Percentiles rank a stretch among this genome's conserved stretches.
Evolutionary conservation across 768 basidiomycete species (phyloP).

Genomic region (Clavaria fumosa): DNA sequence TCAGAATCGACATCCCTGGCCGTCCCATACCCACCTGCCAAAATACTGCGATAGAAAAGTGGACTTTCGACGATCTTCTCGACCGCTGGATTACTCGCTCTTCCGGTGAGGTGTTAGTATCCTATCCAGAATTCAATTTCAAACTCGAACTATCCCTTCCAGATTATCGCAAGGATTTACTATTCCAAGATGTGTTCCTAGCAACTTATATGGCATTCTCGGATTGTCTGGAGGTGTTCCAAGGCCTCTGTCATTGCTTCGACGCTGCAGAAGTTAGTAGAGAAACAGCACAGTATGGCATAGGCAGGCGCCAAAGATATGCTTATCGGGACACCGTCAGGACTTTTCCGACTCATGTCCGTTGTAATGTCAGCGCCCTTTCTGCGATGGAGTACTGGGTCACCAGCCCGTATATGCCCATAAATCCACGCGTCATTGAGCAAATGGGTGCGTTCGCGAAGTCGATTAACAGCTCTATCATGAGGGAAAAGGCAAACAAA

Average conservation of each 20-base stretch:
- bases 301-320: slow-evolving; percentile 4
- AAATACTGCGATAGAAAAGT: slow-evolving; percentile 1
- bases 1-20: not conserved
- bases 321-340: not conserved
- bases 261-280: not conserved
- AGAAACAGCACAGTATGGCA: not conserved
- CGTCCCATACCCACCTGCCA: not conserved
- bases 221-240: not conserved
- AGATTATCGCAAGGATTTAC: slow-evolving; percentile 3
- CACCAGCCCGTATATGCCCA: slow-evolving; percentile 1
- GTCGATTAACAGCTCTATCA: slow-evolving; percentile 5
- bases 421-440: not conserved
- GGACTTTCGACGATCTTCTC: slow-evolving; percentile 4
- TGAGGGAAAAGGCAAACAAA: slow-evolving; percentile 5
- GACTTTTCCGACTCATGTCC: not conserved
- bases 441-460: slow-evolving; percentile 6
- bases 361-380: slow-evolving; percentile 1
- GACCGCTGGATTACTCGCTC: slow-evolving; percentile 4
- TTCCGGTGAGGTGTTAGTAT: slow-evolving; percentile 3
- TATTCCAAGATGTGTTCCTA: slow-evolving; percentile 6
- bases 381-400: slow-evolving; percentile 7
- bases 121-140: no score
- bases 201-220: slow-evolving; percentile 3
- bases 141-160: not conserved
- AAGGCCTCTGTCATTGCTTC: slow-evolving; percentile 2